Conservation (phyloP, 2,329 filamentous ascomycete species). For the Fusarium solani-melongenae region DNA sequence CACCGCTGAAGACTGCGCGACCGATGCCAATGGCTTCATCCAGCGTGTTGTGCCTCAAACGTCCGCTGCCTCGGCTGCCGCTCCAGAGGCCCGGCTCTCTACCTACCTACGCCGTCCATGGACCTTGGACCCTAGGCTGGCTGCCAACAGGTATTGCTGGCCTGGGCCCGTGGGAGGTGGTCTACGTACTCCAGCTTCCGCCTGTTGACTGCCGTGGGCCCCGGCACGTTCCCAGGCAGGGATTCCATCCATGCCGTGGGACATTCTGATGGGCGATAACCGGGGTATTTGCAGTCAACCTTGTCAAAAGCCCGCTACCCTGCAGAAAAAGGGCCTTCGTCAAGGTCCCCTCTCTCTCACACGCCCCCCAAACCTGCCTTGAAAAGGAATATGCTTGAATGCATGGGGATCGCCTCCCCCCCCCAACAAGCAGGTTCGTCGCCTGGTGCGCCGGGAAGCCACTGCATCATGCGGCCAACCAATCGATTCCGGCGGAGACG, state of each 20-base stretch:
- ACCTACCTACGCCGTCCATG: background rate
- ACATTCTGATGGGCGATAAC: conserved; percentile 21
- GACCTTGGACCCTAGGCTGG: conserved; percentile 4
- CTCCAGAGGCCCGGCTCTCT: conserved; percentile 14
- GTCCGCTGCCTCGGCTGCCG: conserved; percentile 31
- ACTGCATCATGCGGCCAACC: conserved; percentile 38
- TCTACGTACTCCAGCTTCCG: conserved; percentile 25
- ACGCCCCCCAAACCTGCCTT: conserved; percentile 19
- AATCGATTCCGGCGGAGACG: conserved; percentile 24
- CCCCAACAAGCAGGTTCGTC: conserved; percentile 39
- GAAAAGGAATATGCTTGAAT: conserved; percentile 27
- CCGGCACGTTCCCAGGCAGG: conserved; percentile 30
- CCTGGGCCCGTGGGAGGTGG: conserved; percentile 21
- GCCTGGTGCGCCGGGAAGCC: conserved; percentile 26
- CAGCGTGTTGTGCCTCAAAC: conserved; percentile 7
- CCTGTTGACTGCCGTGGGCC: conserved; percentile 3
- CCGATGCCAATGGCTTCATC: conserved; percentile 18
- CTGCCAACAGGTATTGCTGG: conserved; percentile 7
- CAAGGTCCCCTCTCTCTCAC: background rate
- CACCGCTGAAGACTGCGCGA: background rate
- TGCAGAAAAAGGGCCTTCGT: conserved; percentile 14
- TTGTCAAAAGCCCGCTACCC: conserved; percentile 23
- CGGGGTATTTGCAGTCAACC: conserved; percentile 8
- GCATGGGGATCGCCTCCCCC: conserved; percentile 38
- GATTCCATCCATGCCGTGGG: conserved; percentile 26